Conservation (phyloP, 371 early-diverging fungal genomes). For the Phascolomyces articulosus region DNA sequence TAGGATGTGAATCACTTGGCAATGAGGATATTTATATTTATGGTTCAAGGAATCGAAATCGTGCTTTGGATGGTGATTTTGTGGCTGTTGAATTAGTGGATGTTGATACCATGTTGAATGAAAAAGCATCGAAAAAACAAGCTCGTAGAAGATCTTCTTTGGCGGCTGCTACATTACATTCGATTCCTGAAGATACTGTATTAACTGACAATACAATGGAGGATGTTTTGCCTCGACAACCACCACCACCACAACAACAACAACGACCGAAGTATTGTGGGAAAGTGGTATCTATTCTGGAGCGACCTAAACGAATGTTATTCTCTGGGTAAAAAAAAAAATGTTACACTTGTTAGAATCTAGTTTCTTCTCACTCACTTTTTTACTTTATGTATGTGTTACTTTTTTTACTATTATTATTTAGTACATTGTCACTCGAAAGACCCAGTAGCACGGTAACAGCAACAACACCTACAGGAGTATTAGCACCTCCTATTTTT, state of each 20-base stretch:
- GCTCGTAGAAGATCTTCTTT: slow-evolving; percentile 24
- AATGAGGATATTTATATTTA: slow-evolving; percentile 58
- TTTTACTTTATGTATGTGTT: background rate
- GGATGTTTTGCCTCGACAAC: background rate
- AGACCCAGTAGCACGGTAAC: slow-evolving; percentile 25
- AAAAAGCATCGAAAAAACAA: slow-evolving; percentile 30
- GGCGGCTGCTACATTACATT: slow-evolving; percentile 14
- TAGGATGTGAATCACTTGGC: slow-evolving; percentile 39
- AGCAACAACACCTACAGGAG: background rate
- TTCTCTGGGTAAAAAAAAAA: slow-evolving; percentile 35
- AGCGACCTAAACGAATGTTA: slow-evolving; percentile 31
- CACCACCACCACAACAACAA: background rate
- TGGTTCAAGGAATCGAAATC: slow-evolving; percentile 69
- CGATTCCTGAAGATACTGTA: slow-evolving; percentile 27
- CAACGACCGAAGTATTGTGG: slow-evolving; percentile 25
- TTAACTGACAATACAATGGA: background rate
- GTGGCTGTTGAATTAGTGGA: slow-evolving; percentile 68
- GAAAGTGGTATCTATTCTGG: slow-evolving; percentile 35
- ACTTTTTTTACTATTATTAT: no score
- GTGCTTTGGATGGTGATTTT: slow-evolving; percentile 75
- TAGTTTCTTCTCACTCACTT: background rate
- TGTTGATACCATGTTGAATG: slow-evolving; percentile 45
- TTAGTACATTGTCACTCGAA: slow-evolving; percentile 30
- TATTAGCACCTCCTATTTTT: background rate
- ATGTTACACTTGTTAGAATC: background rate